Base-by-base conservation (phyloP, 345 rosid species). In the Limnanthes douglasii region DNA sequence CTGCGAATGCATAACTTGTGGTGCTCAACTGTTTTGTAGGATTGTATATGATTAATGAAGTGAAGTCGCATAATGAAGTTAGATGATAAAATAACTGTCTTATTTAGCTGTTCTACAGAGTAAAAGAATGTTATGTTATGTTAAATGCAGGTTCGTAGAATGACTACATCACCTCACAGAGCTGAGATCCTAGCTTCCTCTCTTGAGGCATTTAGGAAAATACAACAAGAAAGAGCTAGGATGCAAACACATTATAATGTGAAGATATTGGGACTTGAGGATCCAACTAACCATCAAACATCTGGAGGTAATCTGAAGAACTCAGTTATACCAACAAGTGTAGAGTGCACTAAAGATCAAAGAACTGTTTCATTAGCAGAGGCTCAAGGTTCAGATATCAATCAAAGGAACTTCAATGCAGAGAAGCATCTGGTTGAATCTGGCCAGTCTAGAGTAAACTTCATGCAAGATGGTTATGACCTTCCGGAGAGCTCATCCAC, bases 181-280 rank as follows among this genome's bases (percentile, higher is more conserved):
- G 88, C 82, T 2, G 88, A 73, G 62, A 67, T 77, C 54, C 40
- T 77, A 77, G n/a, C n/a, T n/a, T n/a, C n/a, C n/a, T n/a, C n/a
- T n/a, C n/a, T n/a, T n/a, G n/a, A n/a, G n/a, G n/a, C n/a, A n/a
- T n/a, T n/a, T n/a, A n/a, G n/a, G n/a, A n/a, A n/a, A n/a, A n/a
- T n/a, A n/a, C n/a, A n/a, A 37, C 67, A 57, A 57, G 82, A 73
- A 48, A 57, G 88, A 47, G 75, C 61, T 27, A 51, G 50, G 42
- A 53, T 31, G 41, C 49, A 2, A 43, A 31, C 37, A 40, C 45
- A 53, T 22, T 35, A 53, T 21, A 15, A 28, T 44, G 40, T 48
- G 34, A 62, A 17, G 24, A 21, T 59, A 27, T 16, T 37, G 16
- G 57, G 48, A n/a, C n/a, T n/a, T n/a, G n/a, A n/a, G n/a, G n/a